Percentiles rank a stretch among this genome's conserved stretches.
phyloP scores from a whole-genome alignment of 1,284 basidiomycete species.

The Ceratobasidium sp. region DNA sequence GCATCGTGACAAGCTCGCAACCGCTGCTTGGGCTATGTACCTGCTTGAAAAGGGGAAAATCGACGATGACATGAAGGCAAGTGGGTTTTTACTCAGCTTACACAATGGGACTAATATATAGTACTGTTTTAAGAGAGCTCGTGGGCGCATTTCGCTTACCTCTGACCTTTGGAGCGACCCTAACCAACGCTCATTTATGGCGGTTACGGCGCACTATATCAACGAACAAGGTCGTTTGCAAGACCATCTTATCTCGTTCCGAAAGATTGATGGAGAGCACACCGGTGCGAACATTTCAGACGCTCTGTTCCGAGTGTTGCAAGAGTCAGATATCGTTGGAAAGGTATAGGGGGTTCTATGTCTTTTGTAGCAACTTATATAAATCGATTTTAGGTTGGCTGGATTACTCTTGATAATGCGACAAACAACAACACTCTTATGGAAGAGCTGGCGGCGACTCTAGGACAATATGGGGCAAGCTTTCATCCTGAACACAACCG shows the following conservation, averaged over 20 bases:
- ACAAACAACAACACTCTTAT: conserved; percentile 38
- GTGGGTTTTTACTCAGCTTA: too few relatives aligned
- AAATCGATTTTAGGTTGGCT: not conserved
- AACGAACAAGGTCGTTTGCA: too few relatives aligned
- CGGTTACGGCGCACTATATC: conserved; percentile 30
- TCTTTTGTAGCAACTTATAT: too few relatives aligned
- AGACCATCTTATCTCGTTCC: too few relatives aligned
- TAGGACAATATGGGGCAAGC: too few relatives aligned
- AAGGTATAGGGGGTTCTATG: conserved; percentile 12
- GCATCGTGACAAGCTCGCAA: conserved; percentile 31
- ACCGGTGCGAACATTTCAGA: too few relatives aligned
- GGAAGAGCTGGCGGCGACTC: conserved; percentile 18
- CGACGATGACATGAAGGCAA: conserved; percentile 22
- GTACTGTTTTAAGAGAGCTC: too few relatives aligned
- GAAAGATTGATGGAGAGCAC: too few relatives aligned
- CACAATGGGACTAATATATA: too few relatives aligned
- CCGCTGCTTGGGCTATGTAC: conserved; percentile 28
- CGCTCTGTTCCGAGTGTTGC: not conserved
- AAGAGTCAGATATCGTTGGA: not conserved
- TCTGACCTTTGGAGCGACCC: too few relatives aligned
- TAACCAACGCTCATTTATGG: conserved; percentile 40
- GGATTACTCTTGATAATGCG: conserved; percentile 9
- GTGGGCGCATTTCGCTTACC: too few relatives aligned
- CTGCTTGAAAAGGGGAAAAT: conserved; percentile 2
- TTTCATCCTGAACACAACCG: conserved; percentile 27